Evolutionary conservation across 768 basidiomycete species (phyloP).

Genomic region (Phanerochaete carnosa): DNA sequence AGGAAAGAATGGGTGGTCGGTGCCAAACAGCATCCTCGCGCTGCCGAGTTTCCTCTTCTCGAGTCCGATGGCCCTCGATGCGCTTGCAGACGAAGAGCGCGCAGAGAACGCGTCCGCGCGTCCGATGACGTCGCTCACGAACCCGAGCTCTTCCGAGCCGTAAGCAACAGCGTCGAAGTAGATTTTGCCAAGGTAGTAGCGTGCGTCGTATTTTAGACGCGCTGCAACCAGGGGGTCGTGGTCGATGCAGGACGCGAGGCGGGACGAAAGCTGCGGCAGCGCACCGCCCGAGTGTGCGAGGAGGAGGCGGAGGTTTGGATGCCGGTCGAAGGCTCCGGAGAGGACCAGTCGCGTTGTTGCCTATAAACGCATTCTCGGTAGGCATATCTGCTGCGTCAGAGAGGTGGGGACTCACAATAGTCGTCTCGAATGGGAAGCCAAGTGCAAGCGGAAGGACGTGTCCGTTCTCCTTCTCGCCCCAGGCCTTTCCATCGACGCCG

Average conservation of each 20-base stretch:
- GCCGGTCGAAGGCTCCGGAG: slow-evolving; percentile 76
- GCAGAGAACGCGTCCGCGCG: slow-evolving; percentile 48
- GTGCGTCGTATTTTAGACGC: slow-evolving; percentile 75
- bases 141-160: slow-evolving; percentile 79
- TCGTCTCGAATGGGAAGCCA: slow-evolving; percentile 91
- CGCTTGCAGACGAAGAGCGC: slow-evolving; percentile 11
- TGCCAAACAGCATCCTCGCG: slow-evolving; percentile 72
- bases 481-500: slow-evolving; percentile 69
- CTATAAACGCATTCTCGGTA: slow-evolving; percentile 21
- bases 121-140: slow-evolving; percentile 67
- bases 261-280: slow-evolving; percentile 78
- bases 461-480: slow-evolving; percentile 77
- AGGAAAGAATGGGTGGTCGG: slow-evolving; percentile 91
- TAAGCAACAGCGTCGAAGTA: slow-evolving; percentile 89
- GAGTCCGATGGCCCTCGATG: slow-evolving; percentile 15
- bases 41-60: slow-evolving; percentile 47
- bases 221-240: slow-evolving; percentile 81
- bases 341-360: slow-evolving; percentile 80
- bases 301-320: slow-evolving; percentile 70
- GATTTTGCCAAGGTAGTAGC: slow-evolving; percentile 77
- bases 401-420: slow-evolving; percentile 54
- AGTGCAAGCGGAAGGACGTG: slow-evolving; percentile 85
- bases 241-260: slow-evolving; percentile 78
- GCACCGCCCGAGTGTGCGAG: slow-evolving; percentile 88
- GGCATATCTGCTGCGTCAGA: background rate